phyloP scores from a whole-genome alignment of 1,139 yeast species.

The Candida pseudoviswanathii region DNA sequence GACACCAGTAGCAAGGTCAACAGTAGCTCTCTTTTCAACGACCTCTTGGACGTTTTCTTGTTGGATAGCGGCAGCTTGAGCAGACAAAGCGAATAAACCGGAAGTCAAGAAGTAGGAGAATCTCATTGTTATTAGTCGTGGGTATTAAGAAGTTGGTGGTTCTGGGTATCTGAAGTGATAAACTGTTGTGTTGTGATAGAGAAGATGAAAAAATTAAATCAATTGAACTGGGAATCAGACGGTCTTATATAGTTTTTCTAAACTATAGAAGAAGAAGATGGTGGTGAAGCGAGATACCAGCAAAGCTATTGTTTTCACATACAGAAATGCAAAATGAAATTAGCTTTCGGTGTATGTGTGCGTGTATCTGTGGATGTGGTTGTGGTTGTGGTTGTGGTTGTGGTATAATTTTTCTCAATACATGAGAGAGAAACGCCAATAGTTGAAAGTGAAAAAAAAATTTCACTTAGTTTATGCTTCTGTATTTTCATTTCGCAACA shows the following conservation, averaged over 20 bases:
- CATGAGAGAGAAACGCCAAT: neutral
- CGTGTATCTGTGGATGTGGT: neutral
- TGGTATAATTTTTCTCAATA: too few species aligned
- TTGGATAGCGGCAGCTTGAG: slow-evolving; percentile 7
- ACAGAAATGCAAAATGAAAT: neutral
- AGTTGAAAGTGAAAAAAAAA: neutral
- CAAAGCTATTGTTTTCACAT: too few species aligned
- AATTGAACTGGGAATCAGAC: neutral
- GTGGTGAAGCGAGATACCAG: too few species aligned
- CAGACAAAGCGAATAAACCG: slow-evolving; percentile 6
- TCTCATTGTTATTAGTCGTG: slow-evolving; percentile 1
- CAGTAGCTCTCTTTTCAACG: slow-evolving; percentile 5
- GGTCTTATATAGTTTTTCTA: neutral
- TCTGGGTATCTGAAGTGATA: neutral
- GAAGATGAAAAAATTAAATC: neutral
- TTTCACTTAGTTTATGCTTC: neutral
- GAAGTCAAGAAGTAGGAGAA: slow-evolving; percentile 2
- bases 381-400: neutral
- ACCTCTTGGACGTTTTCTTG: neutral
- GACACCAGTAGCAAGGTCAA: slow-evolving; percentile 1
- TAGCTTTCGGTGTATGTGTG: neutral
- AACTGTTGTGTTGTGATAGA: neutral
- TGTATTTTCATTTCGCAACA: slow-evolving; percentile 1
- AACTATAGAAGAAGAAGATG: neutral
- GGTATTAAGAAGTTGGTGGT: neutral